Evolutionary conservation across 257 asterid genomes (phyloP).

Genomic region (Leptodermis oblonga): DNA sequence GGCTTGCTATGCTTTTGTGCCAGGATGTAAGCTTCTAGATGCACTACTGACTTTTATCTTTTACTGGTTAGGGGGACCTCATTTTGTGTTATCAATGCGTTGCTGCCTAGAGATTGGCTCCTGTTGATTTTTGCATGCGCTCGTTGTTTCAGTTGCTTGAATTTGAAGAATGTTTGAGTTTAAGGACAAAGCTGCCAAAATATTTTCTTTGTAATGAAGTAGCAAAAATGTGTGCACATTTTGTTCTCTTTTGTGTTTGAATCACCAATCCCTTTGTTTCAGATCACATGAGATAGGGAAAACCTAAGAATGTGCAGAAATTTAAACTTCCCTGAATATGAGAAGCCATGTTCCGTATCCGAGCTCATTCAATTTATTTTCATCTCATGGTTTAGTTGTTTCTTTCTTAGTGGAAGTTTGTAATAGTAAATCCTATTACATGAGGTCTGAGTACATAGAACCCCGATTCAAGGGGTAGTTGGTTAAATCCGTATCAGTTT

Average conservation of each 20-base stretch:
- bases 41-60: background rate
- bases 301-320: background rate
- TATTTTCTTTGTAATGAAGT: background rate
- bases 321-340: background rate
- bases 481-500: background rate
- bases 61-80: background rate
- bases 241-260: background rate
- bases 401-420: background rate
- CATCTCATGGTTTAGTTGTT: background rate
- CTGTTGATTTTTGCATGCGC: background rate
- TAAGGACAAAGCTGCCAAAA: background rate
- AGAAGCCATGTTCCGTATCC: background rate
- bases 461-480: background rate
- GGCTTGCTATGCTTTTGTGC: slow-evolving; percentile 78
- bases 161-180: background rate
- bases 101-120: background rate
- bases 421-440: background rate
- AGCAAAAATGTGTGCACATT: background rate
- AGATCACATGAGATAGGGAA: background rate
- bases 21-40: slow-evolving; percentile 50
- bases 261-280: background rate
- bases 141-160: no score
- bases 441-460: background rate
- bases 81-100: background rate
- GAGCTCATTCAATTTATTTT: background rate